Evolutionary conservation across 345 rosid genomes (phyloP).

Genomic region (Camelina laxa): DNA sequence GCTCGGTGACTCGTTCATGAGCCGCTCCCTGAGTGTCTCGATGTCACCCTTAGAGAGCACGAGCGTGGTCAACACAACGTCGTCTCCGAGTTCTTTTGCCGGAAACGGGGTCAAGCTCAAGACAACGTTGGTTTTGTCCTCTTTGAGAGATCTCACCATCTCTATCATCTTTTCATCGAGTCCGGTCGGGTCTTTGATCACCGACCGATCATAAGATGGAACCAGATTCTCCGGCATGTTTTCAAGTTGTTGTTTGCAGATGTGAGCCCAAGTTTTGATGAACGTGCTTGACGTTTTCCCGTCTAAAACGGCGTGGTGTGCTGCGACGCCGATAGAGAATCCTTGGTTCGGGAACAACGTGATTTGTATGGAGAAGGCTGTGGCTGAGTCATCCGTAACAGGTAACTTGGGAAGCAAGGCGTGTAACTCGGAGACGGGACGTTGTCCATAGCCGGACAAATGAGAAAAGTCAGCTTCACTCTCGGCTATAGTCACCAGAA

Average conservation of each 20-base stretch:
- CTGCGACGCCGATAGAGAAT: conserved; percentile 37
- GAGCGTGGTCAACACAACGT: conserved; percentile 41
- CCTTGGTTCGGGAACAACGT: conserved; percentile 47
- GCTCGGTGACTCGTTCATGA: conserved; percentile 17
- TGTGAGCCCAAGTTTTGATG: conserved; percentile 48
- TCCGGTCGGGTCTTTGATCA: conserved; percentile 29
- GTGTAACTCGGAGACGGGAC: conserved; percentile 31
- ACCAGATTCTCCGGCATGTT: conserved; percentile 29
- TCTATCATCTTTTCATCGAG: conserved; percentile 33
- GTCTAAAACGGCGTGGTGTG: conserved; percentile 45
- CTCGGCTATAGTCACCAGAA: conserved; percentile 41
- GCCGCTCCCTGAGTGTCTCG: conserved; percentile 37
- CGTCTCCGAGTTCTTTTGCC: background rate
- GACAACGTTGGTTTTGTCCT: conserved; percentile 18
- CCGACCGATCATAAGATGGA: conserved; percentile 39
- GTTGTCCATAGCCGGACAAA: conserved; percentile 30
- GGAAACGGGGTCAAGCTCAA: conserved; percentile 1
- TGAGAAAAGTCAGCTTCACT: conserved; percentile 33
- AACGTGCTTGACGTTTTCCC: conserved; percentile 40
- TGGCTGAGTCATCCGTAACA: conserved; percentile 12
- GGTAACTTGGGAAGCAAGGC: conserved; percentile 37
- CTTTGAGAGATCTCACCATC: conserved; percentile 8
- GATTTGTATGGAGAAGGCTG: conserved; percentile 36
- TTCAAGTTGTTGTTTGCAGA: conserved; percentile 32
- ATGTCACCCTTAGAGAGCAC: conserved; percentile 35